A percentile compares a stretch with the other conserved stretches of the same genome.
phyloP scores from a whole-genome alignment of 306 rosid species.

The Corylus avellana region DNA sequence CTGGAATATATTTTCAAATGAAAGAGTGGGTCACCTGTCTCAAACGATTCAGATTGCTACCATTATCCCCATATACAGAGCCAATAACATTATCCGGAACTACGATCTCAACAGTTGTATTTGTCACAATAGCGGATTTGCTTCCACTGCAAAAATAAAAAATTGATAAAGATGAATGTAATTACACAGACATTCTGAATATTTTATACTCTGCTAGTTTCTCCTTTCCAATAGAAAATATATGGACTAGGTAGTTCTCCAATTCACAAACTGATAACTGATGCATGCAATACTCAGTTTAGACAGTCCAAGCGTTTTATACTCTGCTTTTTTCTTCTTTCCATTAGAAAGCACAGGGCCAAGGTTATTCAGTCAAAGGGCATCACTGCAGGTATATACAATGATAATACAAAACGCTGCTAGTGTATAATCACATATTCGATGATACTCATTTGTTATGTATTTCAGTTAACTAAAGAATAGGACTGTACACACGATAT shows the following conservation, averaged over 20 bases:
- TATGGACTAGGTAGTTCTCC: not conserved
- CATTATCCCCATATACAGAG: conserved; percentile 86
- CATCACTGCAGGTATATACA: conserved; percentile 19
- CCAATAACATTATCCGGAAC: conserved; percentile 87
- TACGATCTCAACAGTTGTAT: conserved; percentile 83
- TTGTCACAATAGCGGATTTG: conserved; percentile 90
- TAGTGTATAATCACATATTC: conserved; percentile 16
- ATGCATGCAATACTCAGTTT: not conserved
- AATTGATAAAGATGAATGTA: not conserved
- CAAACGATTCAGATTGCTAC: conserved; percentile 79
- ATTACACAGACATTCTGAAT: not conserved
- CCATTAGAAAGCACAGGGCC: not conserved
- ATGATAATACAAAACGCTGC: conserved; percentile 7
- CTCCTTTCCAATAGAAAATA: no score
- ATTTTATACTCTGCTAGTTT: no score
- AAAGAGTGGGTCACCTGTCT: conserved; percentile 62
- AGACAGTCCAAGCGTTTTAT: not conserved
- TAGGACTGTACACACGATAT: not conserved
- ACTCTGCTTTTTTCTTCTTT: not conserved
- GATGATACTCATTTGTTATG: conserved; percentile 1
- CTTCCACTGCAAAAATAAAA: conserved; percentile 63
- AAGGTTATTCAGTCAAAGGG: not conserved
- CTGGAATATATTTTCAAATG: not conserved
- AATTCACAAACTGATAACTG: not conserved
- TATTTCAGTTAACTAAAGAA: conserved; percentile 9